Conservation (phyloP, 164 flowering plant species). For the Dillenia turbinata region DNA sequence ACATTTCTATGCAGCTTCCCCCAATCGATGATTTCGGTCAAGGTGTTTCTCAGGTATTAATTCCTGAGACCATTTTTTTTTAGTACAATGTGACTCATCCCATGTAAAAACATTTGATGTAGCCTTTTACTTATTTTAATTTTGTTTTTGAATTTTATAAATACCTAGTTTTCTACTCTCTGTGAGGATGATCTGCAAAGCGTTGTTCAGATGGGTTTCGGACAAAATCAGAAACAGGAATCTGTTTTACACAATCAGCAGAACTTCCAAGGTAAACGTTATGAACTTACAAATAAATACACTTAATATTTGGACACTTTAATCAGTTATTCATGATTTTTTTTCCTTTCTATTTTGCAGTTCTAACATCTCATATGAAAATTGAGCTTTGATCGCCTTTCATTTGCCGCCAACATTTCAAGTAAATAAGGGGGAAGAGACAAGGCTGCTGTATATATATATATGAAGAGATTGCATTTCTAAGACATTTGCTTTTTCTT, state of each 20-base stretch:
- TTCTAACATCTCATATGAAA: constrained; percentile 60
- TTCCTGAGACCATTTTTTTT: no score
- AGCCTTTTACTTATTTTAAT: background rate
- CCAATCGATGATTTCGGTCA: constrained; percentile 39
- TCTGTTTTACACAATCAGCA: constrained; percentile 11
- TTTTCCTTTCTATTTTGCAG: constrained; percentile 28
- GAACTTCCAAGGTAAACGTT: constrained; percentile 32
- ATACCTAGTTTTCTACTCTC: constrained; percentile 43
- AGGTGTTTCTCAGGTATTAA: constrained; percentile 51
- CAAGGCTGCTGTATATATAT: constrained; percentile 37
- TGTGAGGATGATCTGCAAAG: constrained; percentile 90
- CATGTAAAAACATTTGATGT: background rate
- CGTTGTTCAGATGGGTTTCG: constrained; percentile 84
- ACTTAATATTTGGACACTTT: background rate
- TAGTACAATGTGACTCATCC: background rate
- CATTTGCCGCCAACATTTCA: constrained; percentile 13
- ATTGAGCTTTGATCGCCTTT: constrained; percentile 43
- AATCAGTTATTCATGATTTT: background rate
- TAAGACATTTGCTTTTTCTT: constrained; percentile 11
- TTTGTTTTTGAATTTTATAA: background rate
- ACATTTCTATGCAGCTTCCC: constrained; percentile 39
- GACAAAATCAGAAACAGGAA: constrained; percentile 44
- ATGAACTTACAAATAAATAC: no score
- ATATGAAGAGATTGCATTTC: constrained; percentile 26
- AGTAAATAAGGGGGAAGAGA: background rate